Evolutionary conservation across 1,284 basidiomycete genomes (phyloP), one percentile per base, ranked within the genome.

Genomic region (Athelia sp.): DNA sequence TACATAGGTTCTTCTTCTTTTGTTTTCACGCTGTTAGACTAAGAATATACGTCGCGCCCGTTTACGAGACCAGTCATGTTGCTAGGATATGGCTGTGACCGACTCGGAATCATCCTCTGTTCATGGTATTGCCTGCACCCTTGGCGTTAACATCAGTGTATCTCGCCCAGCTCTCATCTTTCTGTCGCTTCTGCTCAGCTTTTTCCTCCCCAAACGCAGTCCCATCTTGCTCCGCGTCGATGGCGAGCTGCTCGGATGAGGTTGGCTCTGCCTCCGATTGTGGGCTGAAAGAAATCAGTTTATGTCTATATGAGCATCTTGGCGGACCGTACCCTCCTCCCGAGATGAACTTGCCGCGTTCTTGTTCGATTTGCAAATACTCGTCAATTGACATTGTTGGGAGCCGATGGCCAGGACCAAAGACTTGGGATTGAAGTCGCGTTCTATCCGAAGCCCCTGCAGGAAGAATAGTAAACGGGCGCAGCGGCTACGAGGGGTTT

Each of bases 361-460:
- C 72, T 48, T 76, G 71, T 64, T 99, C 96, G 52, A 94, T 85
- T 56, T 89, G 84, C 19, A 99, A 78, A 62, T 96, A 98, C 66
- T 99, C 91, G 62, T 99, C 96, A 57, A 99, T 84, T 1, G 88
- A 82, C 97, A 99, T 98, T 0, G 93, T 96, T 2, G 96, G 96
- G 24, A 99, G 72, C 19, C 88, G 80, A 64, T 98, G 84, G n/a
- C 80, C 81, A 3, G 91, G 81, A 14, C 85, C 79, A 70, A 98
- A 99, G 2, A 98, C 94, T 60, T 91, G 82, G 0, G 77, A 69
- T 60, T 86, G 83, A 8, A 96, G 61, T 24, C 84, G 77, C 40
- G 85, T 76, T 48, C 92, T 82, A 53, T 90, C 80, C 2, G 77
- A 67, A 31, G 73, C 68, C 21, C 78, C 76, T 1, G 85, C 79